phyloP scores from a whole-genome alignment of 2,329 filamentous ascomycete species.

The Alternaria hordeiaustralica region DNA sequence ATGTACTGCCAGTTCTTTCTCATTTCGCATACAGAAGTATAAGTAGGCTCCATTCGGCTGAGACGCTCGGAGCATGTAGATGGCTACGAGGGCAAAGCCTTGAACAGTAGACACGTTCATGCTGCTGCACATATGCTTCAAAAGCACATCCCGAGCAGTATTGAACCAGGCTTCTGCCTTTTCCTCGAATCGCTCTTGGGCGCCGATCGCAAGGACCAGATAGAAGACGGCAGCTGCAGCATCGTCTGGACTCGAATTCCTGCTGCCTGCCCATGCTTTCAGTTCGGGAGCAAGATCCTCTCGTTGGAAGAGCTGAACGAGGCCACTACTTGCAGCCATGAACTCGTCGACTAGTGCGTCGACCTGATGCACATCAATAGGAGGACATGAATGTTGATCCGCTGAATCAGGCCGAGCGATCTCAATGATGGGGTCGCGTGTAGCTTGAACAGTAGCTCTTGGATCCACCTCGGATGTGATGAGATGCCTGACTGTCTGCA shows the following conservation, averaged over 20 bases:
- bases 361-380: slow-evolving; percentile 49
- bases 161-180: slow-evolving; percentile 57
- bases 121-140: slow-evolving; percentile 56
- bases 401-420: slow-evolving; percentile 34
- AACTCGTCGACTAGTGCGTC: slow-evolving; percentile 53
- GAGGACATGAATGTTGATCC: slow-evolving; percentile 20
- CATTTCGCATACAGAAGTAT: slow-evolving; percentile 50
- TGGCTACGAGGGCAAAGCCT: slow-evolving; percentile 58
- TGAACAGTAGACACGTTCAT: slow-evolving; percentile 60
- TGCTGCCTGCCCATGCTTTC: slow-evolving; percentile 31
- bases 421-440: slow-evolving; percentile 41
- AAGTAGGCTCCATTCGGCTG: slow-evolving; percentile 61
- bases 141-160: slow-evolving; percentile 53
- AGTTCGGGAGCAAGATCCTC: slow-evolving; percentile 42
- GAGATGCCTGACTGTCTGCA: slow-evolving; percentile 60
- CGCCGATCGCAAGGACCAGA: slow-evolving; percentile 59
- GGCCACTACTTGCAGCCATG: slow-evolving; percentile 54
- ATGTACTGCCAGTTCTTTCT: too few species aligned
- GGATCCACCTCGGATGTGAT: slow-evolving; percentile 49
- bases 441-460: slow-evolving; percentile 29
- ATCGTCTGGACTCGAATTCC: slow-evolving; percentile 41
- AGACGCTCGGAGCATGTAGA: slow-evolving; percentile 60
- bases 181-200: slow-evolving; percentile 51
- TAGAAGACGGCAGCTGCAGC: slow-evolving; percentile 58
- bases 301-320: slow-evolving; percentile 57